A percentile compares a stretch with the other conserved stretches of the same genome.
Conservation (phyloP, 2,329 filamentous ascomycete species). For the Calonectria fujianensis region DNA sequence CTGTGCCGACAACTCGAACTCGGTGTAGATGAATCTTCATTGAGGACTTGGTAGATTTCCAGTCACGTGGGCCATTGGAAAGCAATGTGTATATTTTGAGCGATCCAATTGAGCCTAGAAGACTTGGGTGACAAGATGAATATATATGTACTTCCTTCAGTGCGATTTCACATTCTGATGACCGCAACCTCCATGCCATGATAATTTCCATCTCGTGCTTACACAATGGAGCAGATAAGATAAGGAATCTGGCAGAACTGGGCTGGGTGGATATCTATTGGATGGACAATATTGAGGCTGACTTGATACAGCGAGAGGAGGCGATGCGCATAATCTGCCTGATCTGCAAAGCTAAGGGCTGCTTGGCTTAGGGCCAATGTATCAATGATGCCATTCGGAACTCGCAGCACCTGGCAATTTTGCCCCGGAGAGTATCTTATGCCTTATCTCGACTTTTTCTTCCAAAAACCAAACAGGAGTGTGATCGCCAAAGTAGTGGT, state of each 20-base stretch:
- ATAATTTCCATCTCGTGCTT: not conserved
- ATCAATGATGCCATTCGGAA: not conserved
- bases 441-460: not conserved
- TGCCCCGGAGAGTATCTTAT: not conserved
- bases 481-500: not conserved
- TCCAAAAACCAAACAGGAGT: not conserved
- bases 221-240: not conserved
- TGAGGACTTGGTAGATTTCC: too few species aligned
- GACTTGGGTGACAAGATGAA: not conserved
- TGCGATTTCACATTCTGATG: not conserved
- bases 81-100: not conserved
- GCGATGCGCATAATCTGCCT: not conserved
- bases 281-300: not conserved
- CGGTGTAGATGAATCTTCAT: constrained; percentile 6
- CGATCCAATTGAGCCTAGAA: not conserved
- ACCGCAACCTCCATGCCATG: not conserved
- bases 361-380: not conserved
- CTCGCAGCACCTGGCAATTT: not conserved
- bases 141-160: not conserved
- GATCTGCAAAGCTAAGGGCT: not conserved
- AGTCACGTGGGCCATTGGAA: not conserved
- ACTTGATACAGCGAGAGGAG: not conserved
- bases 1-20: constrained; percentile 63
- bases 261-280: not conserved
- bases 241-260: not conserved